Evolutionary conservation across 495 filamentous ascomycete genomes (phyloP), one percentile per base, ranked within the genome.

Genomic region (Hypomontagnella submonticulosa): DNA sequence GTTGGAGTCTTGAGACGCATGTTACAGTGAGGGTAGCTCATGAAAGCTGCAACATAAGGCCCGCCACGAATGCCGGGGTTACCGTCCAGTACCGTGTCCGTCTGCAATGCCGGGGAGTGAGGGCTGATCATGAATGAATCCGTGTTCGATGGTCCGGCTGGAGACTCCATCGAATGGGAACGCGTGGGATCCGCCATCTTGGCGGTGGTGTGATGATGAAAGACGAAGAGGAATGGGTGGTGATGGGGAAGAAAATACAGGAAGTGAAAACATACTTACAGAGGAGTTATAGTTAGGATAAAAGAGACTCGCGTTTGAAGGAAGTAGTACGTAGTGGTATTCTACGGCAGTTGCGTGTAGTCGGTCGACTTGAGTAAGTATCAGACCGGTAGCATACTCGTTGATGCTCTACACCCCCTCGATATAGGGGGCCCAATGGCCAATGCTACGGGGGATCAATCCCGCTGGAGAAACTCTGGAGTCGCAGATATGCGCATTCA

Each of bases 41-140:
- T 51, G 36, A 61, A 53, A 12, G 44, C 49, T 6, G 32, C 11
- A 9, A 33, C 66, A 16, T 66, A 70, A 3, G 66, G 66, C 1
- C 66, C 66, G n/a, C 56, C 66, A n/a, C 66, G 61, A 15, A 70
- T 1, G 3, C 61, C 56, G 23, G 66, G 61, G 38, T 70, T 65
- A 12, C 44, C 46, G 4, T 4, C 36, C 1, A 70, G 16, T 4
- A 44, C 27, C 38, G 61, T n/a, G 12, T 66, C 51, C 8, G 36
- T 13, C 11, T 38, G 15, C 33, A 37, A 62, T 19, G 59, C 46
- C 11, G 54, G 43, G 20, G 19, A 40, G 0, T 27, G 11, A 7
- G 41, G n/a, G 9, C 55, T 13, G 9, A 60, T 59, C 0, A 63
- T 43, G 38, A 63, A 63, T 1, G 56, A 12, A 36, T 56, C 60